Percentiles rank a stretch among this genome's conserved stretches.
phyloP scores from a whole-genome alignment of 768 basidiomycete species.

The Termitomyces heimii region DNA sequence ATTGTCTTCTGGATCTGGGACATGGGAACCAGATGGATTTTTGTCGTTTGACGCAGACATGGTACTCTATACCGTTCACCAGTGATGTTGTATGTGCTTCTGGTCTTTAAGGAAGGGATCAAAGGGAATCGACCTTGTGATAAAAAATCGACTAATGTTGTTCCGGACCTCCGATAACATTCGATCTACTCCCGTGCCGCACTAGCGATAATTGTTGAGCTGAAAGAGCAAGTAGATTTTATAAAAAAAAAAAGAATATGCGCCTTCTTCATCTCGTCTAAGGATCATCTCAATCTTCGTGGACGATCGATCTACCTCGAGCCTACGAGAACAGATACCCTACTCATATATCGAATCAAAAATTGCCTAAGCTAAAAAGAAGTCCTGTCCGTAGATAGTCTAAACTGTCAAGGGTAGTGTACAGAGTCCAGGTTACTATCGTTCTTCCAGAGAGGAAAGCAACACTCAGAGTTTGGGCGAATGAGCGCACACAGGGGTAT shows the following conservation, averaged over 20 bases:
- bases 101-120: neutral
- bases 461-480: slow-evolving; percentile 28
- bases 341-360: neutral
- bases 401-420: neutral
- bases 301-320: too few species aligned
- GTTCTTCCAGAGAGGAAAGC: slow-evolving; percentile 2
- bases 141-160: neutral
- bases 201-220: neutral
- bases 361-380: neutral
- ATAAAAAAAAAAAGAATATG: neutral
- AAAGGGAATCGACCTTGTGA: neutral
- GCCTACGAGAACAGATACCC: too few species aligned
- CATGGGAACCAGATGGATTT: neutral
- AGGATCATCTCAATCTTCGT: neutral
- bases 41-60: neutral
- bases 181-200: neutral
- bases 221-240: neutral
- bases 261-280: neutral
- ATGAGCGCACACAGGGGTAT: slow-evolving; percentile 40
- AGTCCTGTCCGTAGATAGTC: neutral
- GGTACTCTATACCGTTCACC: neutral
- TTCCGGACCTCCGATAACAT: neutral
- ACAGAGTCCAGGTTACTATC: neutral
- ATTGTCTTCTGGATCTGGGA: neutral
- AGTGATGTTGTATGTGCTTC: neutral